A percentile compares a stretch with the other conserved stretches of the same genome.
Evolutionary conservation across 108 stramenopile genomes (phyloP).

Genomic region (Fragilaria crotonensis): DNA sequence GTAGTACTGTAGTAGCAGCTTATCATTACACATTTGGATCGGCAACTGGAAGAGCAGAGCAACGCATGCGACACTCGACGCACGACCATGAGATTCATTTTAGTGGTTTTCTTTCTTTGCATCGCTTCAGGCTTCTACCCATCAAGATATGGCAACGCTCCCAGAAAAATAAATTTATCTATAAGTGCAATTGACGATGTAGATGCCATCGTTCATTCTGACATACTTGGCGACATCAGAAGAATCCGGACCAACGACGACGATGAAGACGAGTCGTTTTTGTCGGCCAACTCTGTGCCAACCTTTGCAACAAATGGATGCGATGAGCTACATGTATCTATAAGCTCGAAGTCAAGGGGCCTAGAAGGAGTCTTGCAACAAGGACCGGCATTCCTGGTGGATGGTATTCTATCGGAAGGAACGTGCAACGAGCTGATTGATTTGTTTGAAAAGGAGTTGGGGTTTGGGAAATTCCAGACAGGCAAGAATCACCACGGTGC

Average conservation of each 20-base stretch:
- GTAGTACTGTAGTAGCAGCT: too few relatives aligned
- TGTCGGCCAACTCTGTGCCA: neutral
- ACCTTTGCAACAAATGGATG: neutral
- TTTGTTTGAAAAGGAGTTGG: conserved; percentile 37
- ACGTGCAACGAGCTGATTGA: conserved; percentile 53
- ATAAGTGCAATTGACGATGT: too few relatives aligned
- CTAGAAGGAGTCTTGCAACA: conserved; percentile 53
- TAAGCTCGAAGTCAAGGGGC: conserved; percentile 16
- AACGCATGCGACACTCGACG: too few relatives aligned
- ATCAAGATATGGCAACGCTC: too few relatives aligned
- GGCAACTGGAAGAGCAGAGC: too few relatives aligned
- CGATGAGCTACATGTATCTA: neutral
- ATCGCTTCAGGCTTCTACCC: too few relatives aligned
- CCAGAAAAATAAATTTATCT: too few relatives aligned
- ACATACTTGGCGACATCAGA: neutral
- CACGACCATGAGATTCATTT: too few relatives aligned
- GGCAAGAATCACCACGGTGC: conserved; percentile 80
- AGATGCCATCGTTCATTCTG: too few relatives aligned
- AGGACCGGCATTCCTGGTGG: conserved; percentile 55
- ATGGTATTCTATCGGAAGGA: conserved; percentile 33
- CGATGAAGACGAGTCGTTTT: neutral
- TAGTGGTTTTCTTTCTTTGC: too few relatives aligned
- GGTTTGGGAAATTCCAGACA: conserved; percentile 55
- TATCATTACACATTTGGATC: too few relatives aligned
- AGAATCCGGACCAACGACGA: neutral